Evolutionary conservation across 1,284 basidiomycete genomes (phyloP), one percentile per base, ranked within the genome.

Genomic region (Cryptococcus maquisensis): DNA sequence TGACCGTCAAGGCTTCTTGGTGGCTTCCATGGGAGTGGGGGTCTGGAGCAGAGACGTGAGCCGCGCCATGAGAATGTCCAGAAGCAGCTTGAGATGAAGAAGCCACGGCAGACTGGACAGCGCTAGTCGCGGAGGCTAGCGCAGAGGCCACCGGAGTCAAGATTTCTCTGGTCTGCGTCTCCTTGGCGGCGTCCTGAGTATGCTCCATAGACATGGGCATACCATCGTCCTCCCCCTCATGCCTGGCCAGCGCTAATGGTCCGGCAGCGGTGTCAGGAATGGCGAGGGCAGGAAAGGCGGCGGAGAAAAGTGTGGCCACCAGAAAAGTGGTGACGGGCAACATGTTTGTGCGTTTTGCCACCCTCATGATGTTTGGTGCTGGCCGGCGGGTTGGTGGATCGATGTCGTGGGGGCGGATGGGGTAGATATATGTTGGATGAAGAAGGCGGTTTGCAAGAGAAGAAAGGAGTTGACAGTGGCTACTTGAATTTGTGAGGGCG

Each of bases 11-110:
- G 42, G 68, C 58, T 2, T 62, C 59, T 1, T 56, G 59, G 47
- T 72, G 66, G 13, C 61, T 55, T 47, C 66, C 62, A 48, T 72
- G 69, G 2, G 50, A 24, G 54, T 63, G 62, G 1, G 57, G 46
- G 37, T 57, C 54, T 41, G 55, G 57, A 6, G 46, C 26, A 32
- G 28, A 10, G 10, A 8, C 28, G 20, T 36, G 50, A 37, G 12
- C 43, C 32, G 21, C 36, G 26, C 23, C 47, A 38, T 40, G 49
- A 9, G 51, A 12, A 28, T 44, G 37, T 23, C 28, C 45, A 39
- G 35, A 16, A 13, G 44, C 23, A 13, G 43, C 23, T 7, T 26
- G 32, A 21, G 54, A 24, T 1, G 40, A 45, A 5, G 58, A 32
- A 23, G 49, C 15, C 16, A 45, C 20, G 32, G 26, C 32, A 9